These are phyloP conservation scores for Hysterangium stoloniferum DNA, from an alignment of 768 basidiomycete genomes.

Conservation along the genomic window DNA sequence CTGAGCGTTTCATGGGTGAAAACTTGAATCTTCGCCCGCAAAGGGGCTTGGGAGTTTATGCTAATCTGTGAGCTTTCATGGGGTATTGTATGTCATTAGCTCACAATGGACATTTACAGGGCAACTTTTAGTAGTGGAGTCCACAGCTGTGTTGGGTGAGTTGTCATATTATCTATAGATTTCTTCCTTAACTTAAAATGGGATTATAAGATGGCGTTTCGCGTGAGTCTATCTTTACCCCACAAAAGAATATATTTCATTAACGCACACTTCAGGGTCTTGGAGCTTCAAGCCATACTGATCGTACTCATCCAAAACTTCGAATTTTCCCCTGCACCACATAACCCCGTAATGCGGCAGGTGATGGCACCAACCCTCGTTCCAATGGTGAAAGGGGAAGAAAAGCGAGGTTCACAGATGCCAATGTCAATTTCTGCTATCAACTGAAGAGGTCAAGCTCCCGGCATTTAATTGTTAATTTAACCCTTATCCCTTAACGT, in stretches of 20 bases:
- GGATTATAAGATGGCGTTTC: conserved; percentile 7
- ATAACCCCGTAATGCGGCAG: not conserved
- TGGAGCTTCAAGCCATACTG: conserved; percentile 29
- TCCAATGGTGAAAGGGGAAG: conserved; percentile 19
- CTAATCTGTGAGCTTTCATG: not conserved
- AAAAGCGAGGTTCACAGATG: conserved; percentile 25
- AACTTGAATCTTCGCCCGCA: not conserved
- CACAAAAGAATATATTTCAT: not conserved
- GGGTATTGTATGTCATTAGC: not conserved
- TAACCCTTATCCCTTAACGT: no score
- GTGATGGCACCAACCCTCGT: not conserved
- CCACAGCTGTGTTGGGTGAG: conserved; percentile 4
- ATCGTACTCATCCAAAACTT: conserved; percentile 31
- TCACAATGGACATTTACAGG: not conserved
- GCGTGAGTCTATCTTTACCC: conserved; percentile 4
- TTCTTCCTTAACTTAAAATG: not conserved
- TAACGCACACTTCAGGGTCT: conserved; percentile 14
- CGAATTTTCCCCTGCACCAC: conserved; percentile 24
- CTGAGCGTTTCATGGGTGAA: conserved; percentile 31
- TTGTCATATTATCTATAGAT: not conserved
- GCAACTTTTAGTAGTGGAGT: conserved; percentile 8
- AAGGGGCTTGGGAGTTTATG: not conserved
- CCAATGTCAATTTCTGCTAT: conserved; percentile 24
- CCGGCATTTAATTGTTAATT: no score
- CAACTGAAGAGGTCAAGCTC: no score